These are phyloP conservation scores for Eudorina sp. DNA, from an alignment of 139 green algal species.

Conservation along the genomic window DNA sequence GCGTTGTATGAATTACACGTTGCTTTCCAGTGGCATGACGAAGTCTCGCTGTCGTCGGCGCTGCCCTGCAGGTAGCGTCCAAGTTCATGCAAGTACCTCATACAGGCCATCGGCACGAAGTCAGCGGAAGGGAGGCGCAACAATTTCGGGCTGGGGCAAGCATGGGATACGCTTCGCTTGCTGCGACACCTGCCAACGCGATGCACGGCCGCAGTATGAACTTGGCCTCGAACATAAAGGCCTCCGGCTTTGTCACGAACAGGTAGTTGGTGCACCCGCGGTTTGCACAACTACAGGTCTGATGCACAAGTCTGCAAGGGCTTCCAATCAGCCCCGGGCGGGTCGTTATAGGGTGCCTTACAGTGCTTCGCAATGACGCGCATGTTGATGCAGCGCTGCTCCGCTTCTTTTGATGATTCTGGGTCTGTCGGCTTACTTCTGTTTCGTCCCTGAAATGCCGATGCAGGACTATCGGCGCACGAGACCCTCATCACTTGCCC, in stretches of 20 bases:
- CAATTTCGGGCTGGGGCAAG: neutral
- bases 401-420: too few species aligned
- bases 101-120: neutral
- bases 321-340: too few species aligned
- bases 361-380: too few species aligned
- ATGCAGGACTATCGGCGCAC: neutral
- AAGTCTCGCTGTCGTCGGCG: too few species aligned
- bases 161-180: neutral
- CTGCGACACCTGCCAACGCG: neutral
- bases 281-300: too few species aligned
- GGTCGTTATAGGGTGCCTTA: too few species aligned
- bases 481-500: neutral
- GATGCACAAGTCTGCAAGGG: too few species aligned
- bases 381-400: too few species aligned
- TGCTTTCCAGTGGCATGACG: too few species aligned
- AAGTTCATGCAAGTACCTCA: neutral
- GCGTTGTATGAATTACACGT: too few species aligned
- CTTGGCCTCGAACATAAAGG: neutral
- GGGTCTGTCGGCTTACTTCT: too few species aligned
- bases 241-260: neutral
- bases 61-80: constrained; percentile 1
- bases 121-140: neutral
- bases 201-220: neutral
- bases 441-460: too few species aligned
- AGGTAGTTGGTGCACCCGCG: neutral